Conservation (phyloP, 805 yeast species). For the Pichia thaimueangensis region DNA sequence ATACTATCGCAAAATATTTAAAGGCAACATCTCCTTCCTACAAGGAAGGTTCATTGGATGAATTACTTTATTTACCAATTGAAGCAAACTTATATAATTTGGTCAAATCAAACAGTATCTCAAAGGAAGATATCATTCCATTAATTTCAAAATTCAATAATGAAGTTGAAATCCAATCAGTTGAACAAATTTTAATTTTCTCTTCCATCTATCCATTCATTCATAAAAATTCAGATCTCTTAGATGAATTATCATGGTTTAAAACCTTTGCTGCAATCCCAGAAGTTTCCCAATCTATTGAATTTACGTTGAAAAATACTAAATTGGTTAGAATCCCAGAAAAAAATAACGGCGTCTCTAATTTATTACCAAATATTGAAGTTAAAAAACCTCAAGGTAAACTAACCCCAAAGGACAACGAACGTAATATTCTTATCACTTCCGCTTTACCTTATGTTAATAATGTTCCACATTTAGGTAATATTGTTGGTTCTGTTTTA, state of each 20-base stretch:
- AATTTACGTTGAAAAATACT: slow-evolving; percentile 41
- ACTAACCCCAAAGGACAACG: slow-evolving; percentile 60
- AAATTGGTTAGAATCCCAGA: slow-evolving; percentile 36
- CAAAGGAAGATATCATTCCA: slow-evolving; percentile 3
- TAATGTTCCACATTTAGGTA: slow-evolving; percentile 97
- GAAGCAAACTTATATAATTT: slow-evolving; percentile 40
- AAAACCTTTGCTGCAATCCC: slow-evolving; percentile 33
- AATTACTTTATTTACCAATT: slow-evolving; percentile 28
- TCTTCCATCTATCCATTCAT: slow-evolving; percentile 47
- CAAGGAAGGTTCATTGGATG: slow-evolving; percentile 1
- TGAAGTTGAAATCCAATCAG: slow-evolving; percentile 31
- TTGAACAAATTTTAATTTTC: slow-evolving; percentile 54
- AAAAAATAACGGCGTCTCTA: slow-evolving; percentile 35
- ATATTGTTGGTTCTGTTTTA: slow-evolving; percentile 90
- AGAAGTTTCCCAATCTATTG: slow-evolving; percentile 40
- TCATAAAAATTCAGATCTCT: background rate
- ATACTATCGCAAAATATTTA: slow-evolving; percentile 63
- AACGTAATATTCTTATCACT: slow-evolving; percentile 81
- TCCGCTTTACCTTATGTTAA: slow-evolving; percentile 98
- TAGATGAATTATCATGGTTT: slow-evolving; percentile 33
- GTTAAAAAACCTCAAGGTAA: slow-evolving; percentile 24
- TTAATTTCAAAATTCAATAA: slow-evolving; percentile 10
- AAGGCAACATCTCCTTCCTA: slow-evolving; percentile 25
- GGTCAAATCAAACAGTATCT: slow-evolving; percentile 31
- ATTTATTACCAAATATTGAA: slow-evolving; percentile 17